Evolutionary conservation across 208 protist genomes (phyloP), one percentile per base, ranked within the genome.

Genomic region (Phytomonas sp.): DNA sequence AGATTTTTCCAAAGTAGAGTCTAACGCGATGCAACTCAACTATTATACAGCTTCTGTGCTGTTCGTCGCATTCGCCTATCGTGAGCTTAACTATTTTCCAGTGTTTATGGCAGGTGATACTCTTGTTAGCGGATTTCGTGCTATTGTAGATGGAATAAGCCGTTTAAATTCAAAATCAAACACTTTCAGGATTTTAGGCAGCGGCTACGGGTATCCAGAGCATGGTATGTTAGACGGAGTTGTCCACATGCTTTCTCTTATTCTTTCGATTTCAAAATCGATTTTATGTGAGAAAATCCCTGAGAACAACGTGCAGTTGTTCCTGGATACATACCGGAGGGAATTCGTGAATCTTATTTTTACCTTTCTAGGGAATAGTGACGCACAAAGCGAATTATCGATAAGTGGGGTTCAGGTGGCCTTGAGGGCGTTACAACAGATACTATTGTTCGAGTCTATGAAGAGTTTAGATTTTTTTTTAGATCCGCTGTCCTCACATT

Each of bases 201-300:
- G 81, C 65, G 91, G 88, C 46, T 97, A 93, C 70, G 88, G 89
- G 8, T 97, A 90, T 77, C 79, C 89, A 32, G 89, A 96, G 63
- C 87, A 86, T 68, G 93, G 93, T n/a, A 69, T 96, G 30, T 73
- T 95, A 26, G 93, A 97, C 73, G 91, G 92, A 30, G 86, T 96
- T 15, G 84, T 78, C n/a, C 87, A 93, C 66, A 87, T 96, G 75
- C 70, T 96, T 13, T 94, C 87, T 13, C 67, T 93, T n/a, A 76
- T 92, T n/a, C 88, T 94, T 67, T 89, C 84, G 1, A 81, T 92
- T 62, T 70, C 90, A 28, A 75, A 85, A 2, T 92, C 87, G 29
- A 66, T 88, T 60, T 79, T 88, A 43, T 93, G 91, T 72, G 78
- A 68, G n/a, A 78, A 77, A 59, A 23, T 68, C 6, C 53, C 60